These are phyloP conservation scores for Sporothrix globosa DNA, from an alignment of 2,329 filamentous ascomycete genomes.

Conservation along the genomic window DNA sequence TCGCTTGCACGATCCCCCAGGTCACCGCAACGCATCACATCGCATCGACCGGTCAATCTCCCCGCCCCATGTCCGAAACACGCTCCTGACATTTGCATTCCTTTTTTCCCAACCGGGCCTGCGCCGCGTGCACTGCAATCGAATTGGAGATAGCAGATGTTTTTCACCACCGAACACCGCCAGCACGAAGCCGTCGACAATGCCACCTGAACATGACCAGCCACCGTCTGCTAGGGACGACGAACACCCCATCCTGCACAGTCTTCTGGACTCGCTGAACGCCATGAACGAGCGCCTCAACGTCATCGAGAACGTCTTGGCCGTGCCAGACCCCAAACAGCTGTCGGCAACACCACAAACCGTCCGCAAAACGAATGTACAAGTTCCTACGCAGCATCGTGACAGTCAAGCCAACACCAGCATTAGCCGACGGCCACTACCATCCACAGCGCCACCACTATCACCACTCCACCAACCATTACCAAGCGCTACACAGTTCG, in stretches of 20 bases:
- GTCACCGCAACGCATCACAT: not conserved
- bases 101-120: not conserved
- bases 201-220: not conserved
- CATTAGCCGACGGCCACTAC: not conserved
- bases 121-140: constrained; percentile 15
- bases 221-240: constrained; percentile 29
- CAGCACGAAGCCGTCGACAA: not conserved
- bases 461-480: not conserved
- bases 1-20: not conserved
- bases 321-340: constrained; percentile 26
- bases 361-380: not conserved
- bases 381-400: not conserved
- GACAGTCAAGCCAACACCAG: not conserved
- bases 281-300: constrained; percentile 42
- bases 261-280: constrained; percentile 40
- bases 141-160: constrained; percentile 1
- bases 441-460: not conserved
- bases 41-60: constrained; percentile 6
- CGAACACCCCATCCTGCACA: constrained; percentile 33
- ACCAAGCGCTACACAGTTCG: not conserved
- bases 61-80: constrained; percentile 21
- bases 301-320: constrained; percentile 40
- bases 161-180: not conserved
- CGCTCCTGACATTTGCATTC: not conserved
- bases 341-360: not conserved